These are phyloP conservation scores for Linum usitatissimum DNA, from an alignment of 345 rosid genomes.

Conservation along the genomic window DNA sequence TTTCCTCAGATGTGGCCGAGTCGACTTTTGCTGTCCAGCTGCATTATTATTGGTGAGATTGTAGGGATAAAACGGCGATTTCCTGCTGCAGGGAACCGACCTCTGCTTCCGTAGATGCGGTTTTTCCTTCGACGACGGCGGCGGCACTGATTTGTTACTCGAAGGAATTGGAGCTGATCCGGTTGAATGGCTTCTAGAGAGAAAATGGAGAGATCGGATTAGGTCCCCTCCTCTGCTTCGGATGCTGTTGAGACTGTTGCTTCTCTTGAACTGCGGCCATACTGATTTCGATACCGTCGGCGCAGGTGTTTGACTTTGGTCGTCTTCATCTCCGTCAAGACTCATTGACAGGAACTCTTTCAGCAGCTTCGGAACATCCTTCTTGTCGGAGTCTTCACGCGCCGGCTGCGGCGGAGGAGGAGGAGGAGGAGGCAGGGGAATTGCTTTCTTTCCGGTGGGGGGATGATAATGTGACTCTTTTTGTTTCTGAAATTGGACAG, in stretches of 20 bases:
- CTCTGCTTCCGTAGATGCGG: too few species aligned
- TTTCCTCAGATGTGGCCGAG: constrained; percentile 35
- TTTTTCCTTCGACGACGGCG: too few species aligned
- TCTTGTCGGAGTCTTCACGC: background rate
- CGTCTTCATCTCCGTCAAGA: constrained; percentile 24
- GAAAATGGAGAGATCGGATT: constrained; percentile 57
- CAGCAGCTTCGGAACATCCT: too few species aligned
- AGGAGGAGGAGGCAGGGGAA: background rate
- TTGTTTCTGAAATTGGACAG: constrained; percentile 46
- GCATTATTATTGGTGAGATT: too few species aligned
- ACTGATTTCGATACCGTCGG: constrained; percentile 30
- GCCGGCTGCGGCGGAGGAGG: constrained; percentile 4
- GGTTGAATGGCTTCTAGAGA: constrained; percentile 81
- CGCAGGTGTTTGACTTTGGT: constrained; percentile 4
- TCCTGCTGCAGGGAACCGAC: too few species aligned
- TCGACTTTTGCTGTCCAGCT: constrained; percentile 21
- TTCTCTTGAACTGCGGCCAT: constrained; percentile 66
- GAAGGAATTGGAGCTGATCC: constrained; percentile 38
- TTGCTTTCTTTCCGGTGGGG: background rate
- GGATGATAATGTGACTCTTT: background rate
- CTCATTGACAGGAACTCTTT: constrained; percentile 47
- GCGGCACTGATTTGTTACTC: too few species aligned
- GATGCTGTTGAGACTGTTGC: constrained; percentile 48
- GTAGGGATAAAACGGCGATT: constrained; percentile 12
- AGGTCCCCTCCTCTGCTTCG: constrained; percentile 33